Evolutionary conservation across 306 rosid species (phyloP).

Genomic region (Cicer judaicum): DNA sequence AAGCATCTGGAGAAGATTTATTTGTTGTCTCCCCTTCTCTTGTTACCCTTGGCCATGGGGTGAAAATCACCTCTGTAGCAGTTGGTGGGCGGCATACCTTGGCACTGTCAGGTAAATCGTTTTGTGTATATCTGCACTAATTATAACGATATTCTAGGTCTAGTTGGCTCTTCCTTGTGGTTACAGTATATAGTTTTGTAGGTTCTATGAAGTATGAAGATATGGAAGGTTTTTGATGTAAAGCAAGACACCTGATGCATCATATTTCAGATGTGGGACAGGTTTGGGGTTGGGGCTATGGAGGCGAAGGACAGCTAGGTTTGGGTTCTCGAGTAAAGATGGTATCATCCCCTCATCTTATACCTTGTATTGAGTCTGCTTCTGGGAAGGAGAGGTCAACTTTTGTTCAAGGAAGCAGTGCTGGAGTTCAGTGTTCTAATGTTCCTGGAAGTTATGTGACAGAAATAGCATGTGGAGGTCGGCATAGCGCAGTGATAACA

Average conservation of each 20-base stretch:
- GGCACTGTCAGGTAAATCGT: slow-evolving; percentile 80
- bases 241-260: slow-evolving; percentile 79
- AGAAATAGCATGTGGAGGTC: slow-evolving; percentile 93
- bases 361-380: slow-evolving; percentile 69
- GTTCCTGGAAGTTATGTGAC: slow-evolving; percentile 68
- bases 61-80: slow-evolving; percentile 73
- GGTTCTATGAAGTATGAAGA: slow-evolving; percentile 82
- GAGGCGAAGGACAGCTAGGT: slow-evolving; percentile 99
- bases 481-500: slow-evolving; percentile 83
- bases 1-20: slow-evolving; percentile 66
- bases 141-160: slow-evolving; percentile 50
- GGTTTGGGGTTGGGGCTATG: slow-evolving; percentile 99
- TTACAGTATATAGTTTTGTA: slow-evolving; percentile 83
- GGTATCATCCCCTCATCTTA: slow-evolving; percentile 81
- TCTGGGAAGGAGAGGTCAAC: slow-evolving; percentile 65
- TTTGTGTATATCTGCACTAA: slow-evolving; percentile 34
- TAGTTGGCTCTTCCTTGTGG: slow-evolving; percentile 63
- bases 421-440: slow-evolving; percentile 57
- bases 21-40: slow-evolving; percentile 67
- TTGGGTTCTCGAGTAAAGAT: slow-evolving; percentile 90
- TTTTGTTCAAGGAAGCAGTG: slow-evolving; percentile 50
- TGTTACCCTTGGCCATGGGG: slow-evolving; percentile 68
- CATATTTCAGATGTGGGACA: slow-evolving; percentile 96
- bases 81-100: slow-evolving; percentile 92
- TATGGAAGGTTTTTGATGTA: slow-evolving; percentile 88